Evolutionary conservation across 768 basidiomycete genomes (phyloP).

Genomic region (Chlorophyllum brunneum): DNA sequence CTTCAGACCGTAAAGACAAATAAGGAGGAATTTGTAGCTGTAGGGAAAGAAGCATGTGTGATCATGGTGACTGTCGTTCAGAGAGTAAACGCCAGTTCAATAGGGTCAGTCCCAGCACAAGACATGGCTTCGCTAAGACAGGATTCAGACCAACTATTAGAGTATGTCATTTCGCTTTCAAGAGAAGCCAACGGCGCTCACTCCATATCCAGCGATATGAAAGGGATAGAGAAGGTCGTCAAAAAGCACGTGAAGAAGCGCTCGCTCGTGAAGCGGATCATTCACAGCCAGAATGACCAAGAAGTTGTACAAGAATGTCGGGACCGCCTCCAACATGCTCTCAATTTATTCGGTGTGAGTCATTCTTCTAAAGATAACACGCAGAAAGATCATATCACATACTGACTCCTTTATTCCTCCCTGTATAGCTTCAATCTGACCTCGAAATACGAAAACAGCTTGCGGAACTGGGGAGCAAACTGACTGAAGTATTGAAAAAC

Average conservation of each 20-base stretch:
- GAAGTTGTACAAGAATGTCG: background rate
- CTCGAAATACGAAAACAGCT: constrained; percentile 6
- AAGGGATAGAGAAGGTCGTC: background rate
- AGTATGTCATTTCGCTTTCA: background rate
- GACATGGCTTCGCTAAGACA: background rate
- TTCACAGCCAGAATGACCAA: background rate
- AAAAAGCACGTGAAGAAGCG: background rate
- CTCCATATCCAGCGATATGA: background rate
- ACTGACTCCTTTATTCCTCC: background rate
- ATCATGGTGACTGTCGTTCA: constrained; percentile 4
- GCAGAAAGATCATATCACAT: background rate
- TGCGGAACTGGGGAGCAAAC: background rate
- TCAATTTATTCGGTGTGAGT: constrained; percentile 4
- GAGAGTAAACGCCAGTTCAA: background rate
- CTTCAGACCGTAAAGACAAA: constrained; percentile 3
- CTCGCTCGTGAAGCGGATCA: background rate
- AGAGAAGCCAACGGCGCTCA: background rate
- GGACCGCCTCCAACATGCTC: background rate
- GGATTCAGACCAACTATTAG: background rate
- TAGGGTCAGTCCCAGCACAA: background rate
- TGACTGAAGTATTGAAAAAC: background rate
- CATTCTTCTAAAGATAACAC: background rate
- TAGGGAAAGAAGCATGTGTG: constrained; percentile 3
- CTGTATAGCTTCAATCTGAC: constrained; percentile 2
- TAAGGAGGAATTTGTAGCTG: background rate